phyloP scores from a whole-genome alignment of 441 rosid genomes.

The Flueggea neowawraea region DNA sequence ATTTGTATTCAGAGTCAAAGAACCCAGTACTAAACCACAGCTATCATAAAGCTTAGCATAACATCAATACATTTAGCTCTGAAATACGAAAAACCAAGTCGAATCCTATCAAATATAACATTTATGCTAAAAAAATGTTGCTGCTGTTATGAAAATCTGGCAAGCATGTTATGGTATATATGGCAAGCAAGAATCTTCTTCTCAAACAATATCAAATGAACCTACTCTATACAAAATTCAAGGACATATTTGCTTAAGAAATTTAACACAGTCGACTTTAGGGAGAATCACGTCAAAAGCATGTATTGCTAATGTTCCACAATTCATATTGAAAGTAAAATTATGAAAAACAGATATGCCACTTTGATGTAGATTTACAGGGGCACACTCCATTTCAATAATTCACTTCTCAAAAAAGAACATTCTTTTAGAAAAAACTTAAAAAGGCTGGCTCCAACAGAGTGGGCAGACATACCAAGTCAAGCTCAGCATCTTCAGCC shows the following conservation, averaged over 20 bases:
- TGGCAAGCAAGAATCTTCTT: background rate
- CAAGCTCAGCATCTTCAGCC: constrained; percentile 85
- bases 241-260: background rate
- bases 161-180: too few species aligned
- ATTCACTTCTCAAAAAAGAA: background rate
- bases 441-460: background rate
- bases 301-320: background rate
- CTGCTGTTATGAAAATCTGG: too few species aligned
- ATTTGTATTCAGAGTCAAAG: too few species aligned
- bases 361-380: too few species aligned
- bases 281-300: too few species aligned
- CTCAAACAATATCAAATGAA: background rate
- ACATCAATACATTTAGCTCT: too few species aligned
- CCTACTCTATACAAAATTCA: background rate
- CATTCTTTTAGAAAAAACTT: background rate
- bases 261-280: background rate
- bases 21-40: too few species aligned
- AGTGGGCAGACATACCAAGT: constrained; percentile 50
- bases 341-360: too few species aligned
- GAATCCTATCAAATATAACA: too few species aligned
- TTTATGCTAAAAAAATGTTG: too few species aligned
- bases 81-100: too few species aligned
- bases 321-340: background rate
- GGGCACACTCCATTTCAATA: background rate
- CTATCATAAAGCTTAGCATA: too few species aligned